These are phyloP conservation scores for Dillenia turbinata DNA, from an alignment of 164 flowering plant genomes.

Conservation along the genomic window DNA sequence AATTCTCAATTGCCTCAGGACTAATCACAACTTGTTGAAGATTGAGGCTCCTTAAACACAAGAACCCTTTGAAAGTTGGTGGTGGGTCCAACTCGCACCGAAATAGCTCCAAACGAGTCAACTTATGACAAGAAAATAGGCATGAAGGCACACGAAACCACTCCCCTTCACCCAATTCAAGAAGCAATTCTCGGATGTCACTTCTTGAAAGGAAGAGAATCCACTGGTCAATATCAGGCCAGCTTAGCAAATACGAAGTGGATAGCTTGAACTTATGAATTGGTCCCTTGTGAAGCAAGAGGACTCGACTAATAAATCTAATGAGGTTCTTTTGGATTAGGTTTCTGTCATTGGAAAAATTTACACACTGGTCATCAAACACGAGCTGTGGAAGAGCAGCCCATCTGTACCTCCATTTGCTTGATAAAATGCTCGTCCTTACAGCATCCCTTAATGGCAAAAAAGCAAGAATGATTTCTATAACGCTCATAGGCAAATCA, in stretches of 20 bases:
- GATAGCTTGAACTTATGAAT: slow-evolving; percentile 57
- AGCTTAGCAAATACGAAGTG: slow-evolving; percentile 24
- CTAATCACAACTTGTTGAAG: slow-evolving; percentile 44
- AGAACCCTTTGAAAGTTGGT: slow-evolving; percentile 51
- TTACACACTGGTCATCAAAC: slow-evolving; percentile 41
- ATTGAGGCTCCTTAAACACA: slow-evolving; percentile 37
- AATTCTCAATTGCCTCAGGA: slow-evolving; percentile 38
- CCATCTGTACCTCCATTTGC: slow-evolving; percentile 70
- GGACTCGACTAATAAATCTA: slow-evolving; percentile 35
- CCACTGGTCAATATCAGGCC: slow-evolving; percentile 69
- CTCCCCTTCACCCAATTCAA: slow-evolving; percentile 48
- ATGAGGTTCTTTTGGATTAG: slow-evolving; percentile 22
- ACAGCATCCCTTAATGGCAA: slow-evolving; percentile 68
- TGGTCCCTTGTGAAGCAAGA: slow-evolving; percentile 66
- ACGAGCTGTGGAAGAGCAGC: slow-evolving; percentile 39
- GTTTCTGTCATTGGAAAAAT: slow-evolving; percentile 15
- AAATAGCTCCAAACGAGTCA: slow-evolving; percentile 54
- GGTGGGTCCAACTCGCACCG: slow-evolving; percentile 67
- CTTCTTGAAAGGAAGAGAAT: slow-evolving; percentile 51
- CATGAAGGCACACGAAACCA: slow-evolving; percentile 57
- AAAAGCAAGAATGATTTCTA: slow-evolving; percentile 49
- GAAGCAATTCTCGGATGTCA: slow-evolving; percentile 43
- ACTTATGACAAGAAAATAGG: slow-evolving; percentile 47
- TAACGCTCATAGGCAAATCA: slow-evolving; percentile 53
- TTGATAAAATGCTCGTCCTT: slow-evolving; percentile 58